These are phyloP conservation scores for Pestalotiopsis sp. DNA, from an alignment of 2,329 filamentous ascomycete genomes.

Conservation along the genomic window DNA sequence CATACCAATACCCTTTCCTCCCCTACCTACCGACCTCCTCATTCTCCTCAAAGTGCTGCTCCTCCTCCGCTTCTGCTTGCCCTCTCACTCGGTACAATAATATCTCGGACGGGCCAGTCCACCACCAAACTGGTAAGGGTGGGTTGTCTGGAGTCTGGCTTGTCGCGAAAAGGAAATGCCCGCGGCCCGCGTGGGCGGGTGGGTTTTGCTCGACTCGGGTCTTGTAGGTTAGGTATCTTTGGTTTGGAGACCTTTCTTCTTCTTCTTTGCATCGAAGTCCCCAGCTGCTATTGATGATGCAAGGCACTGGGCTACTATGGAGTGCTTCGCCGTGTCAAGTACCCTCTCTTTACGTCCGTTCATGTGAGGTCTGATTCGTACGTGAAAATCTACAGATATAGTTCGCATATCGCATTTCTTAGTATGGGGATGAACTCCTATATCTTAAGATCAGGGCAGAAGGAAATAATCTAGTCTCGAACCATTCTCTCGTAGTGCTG, in stretches of 20 bases:
- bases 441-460: no score
- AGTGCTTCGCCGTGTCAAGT: no score
- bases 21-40: not conserved
- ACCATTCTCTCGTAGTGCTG: no score
- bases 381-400: no score
- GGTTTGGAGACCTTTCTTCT: not conserved
- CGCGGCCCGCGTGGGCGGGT: not conserved
- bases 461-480: no score
- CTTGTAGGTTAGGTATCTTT: not conserved
- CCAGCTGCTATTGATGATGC: not conserved
- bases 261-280: not conserved
- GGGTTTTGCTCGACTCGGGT: not conserved
- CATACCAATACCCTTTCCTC: not conserved
- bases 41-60: not conserved
- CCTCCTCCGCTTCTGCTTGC: not conserved
- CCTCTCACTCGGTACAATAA: conserved; percentile 3
- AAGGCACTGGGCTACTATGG: no score
- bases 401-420: no score
- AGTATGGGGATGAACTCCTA: no score
- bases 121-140: conserved; percentile 9
- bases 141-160: conserved; percentile 6
- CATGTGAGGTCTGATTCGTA: no score
- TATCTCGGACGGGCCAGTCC: not conserved
- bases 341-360: no score
- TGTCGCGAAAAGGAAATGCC: conserved; percentile 9